Evolutionary conservation across 805 yeast genomes (phyloP).

Genomic region (Scheffersomyces stipitis): DNA sequence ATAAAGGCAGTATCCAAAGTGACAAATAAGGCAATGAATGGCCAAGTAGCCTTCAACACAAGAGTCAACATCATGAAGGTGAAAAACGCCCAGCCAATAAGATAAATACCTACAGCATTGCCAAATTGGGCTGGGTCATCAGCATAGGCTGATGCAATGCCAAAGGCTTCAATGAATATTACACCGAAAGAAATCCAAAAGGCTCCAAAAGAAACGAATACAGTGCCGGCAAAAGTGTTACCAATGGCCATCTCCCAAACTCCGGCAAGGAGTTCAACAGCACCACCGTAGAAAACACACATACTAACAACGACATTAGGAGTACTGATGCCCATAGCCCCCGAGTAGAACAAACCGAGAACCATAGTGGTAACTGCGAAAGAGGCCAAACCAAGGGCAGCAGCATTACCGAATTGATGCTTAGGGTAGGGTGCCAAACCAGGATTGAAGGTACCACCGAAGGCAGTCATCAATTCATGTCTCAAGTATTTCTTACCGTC

Average conservation of each 20-base stretch:
- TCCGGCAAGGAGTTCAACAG: slow-evolving; percentile 51
- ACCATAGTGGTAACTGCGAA: slow-evolving; percentile 48
- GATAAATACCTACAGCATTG: slow-evolving; percentile 57
- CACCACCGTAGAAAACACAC: slow-evolving; percentile 49
- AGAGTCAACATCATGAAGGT: slow-evolving; percentile 57
- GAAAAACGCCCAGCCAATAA: slow-evolving; percentile 65
- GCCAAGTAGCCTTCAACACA: slow-evolving; percentile 50
- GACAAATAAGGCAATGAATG: slow-evolving; percentile 52
- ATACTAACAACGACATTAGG: slow-evolving; percentile 48
- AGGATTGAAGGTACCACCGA: slow-evolving; percentile 57
- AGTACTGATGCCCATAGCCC: slow-evolving; percentile 44
- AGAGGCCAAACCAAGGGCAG: slow-evolving; percentile 54
- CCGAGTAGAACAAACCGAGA: slow-evolving; percentile 46
- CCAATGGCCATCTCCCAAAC: slow-evolving; percentile 50
- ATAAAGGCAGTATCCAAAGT: slow-evolving; percentile 56
- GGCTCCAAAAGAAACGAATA: slow-evolving; percentile 53
- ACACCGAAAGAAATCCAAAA: slow-evolving; percentile 55
- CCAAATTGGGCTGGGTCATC: slow-evolving; percentile 40
- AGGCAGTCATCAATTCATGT: slow-evolving; percentile 59
- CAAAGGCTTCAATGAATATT: slow-evolving; percentile 54
- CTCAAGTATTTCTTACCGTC: slow-evolving; percentile 46
- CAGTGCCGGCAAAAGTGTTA: slow-evolving; percentile 57
- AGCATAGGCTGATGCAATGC: slow-evolving; percentile 47
- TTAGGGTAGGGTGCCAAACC: slow-evolving; percentile 46
- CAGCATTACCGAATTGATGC: slow-evolving; percentile 51